phyloP scores from a whole-genome alignment of 2,329 filamentous ascomycete species.

The Aspergillus uvarum region DNA sequence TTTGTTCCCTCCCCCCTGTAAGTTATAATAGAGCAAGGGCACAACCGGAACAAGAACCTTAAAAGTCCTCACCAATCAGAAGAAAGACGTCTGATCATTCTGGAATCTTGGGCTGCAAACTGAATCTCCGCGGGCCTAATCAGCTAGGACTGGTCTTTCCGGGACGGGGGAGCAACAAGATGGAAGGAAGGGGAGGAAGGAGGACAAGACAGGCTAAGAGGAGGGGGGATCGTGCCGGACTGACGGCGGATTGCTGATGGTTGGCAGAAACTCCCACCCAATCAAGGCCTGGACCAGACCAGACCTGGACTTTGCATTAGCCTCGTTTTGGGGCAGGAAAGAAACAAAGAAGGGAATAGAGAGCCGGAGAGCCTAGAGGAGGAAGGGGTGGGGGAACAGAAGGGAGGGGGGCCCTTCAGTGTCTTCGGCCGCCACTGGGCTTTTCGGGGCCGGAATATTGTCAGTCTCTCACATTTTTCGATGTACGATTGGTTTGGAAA shows the following conservation, averaged over 20 bases:
- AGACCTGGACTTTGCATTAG: neutral
- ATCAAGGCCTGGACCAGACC: neutral
- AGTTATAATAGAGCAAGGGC: neutral
- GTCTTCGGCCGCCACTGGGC: neutral
- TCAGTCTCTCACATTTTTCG: neutral
- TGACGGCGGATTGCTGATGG: neutral
- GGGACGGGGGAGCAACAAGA: neutral
- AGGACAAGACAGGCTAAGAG: too few relatives aligned
- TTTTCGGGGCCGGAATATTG: neutral
- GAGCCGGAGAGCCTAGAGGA: neutral
- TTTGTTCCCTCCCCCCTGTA: neutral
- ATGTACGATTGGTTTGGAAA: neutral
- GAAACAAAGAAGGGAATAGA: neutral
- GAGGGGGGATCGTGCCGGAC: neutral
- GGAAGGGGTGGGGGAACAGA: neutral
- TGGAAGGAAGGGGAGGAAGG: too few relatives aligned
- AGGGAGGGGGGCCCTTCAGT: neutral
- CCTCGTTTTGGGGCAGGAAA: neutral
- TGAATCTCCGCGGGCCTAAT: neutral
- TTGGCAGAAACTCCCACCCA: neutral
- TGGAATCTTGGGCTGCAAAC: neutral
- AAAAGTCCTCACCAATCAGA: neutral
- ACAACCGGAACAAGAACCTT: neutral
- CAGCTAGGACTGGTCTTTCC: neutral
- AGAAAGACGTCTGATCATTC: neutral